phyloP scores from a whole-genome alignment of 2,329 filamentous ascomycete species.

The Elsinoe batatas region DNA sequence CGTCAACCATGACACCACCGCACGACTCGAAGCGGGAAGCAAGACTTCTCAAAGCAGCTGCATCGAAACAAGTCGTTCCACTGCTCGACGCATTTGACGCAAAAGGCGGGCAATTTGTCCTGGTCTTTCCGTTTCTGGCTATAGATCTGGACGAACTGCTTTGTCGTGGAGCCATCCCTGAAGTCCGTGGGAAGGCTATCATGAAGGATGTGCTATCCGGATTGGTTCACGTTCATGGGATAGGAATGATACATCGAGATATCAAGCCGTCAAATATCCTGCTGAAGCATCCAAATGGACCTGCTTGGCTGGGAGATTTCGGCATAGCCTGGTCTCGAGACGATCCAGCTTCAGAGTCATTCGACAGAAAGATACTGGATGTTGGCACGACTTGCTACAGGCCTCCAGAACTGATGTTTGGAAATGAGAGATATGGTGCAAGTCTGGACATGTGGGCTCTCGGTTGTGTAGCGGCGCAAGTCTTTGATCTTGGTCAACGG shows the following conservation, averaged over 20 bases:
- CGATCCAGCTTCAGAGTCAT: slow-evolving; percentile 49
- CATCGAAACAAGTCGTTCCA: slow-evolving; percentile 51
- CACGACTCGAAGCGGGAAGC: slow-evolving; percentile 76
- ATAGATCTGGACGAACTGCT: slow-evolving; percentile 63
- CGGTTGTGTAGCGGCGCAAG: slow-evolving; percentile 74
- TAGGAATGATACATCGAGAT: slow-evolving; percentile 82
- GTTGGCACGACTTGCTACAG: slow-evolving; percentile 90
- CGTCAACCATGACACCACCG: slow-evolving; percentile 62
- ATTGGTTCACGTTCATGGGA: slow-evolving; percentile 59
- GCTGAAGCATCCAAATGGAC: slow-evolving; percentile 41
- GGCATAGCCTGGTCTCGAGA: slow-evolving; percentile 52
- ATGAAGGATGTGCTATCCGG: slow-evolving; percentile 62
- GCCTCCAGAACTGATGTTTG: slow-evolving; percentile 83
- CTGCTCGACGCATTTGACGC: slow-evolving; percentile 63
- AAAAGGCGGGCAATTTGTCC: slow-evolving; percentile 61
- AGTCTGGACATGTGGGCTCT: slow-evolving; percentile 82
- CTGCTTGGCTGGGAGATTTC: slow-evolving; percentile 79
- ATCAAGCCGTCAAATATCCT: slow-evolving; percentile 81
- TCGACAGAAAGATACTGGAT: slow-evolving; percentile 69
- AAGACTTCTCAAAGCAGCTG: slow-evolving; percentile 55
- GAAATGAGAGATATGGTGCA: slow-evolving; percentile 59
- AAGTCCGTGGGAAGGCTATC: slow-evolving; percentile 36
- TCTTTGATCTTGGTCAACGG: slow-evolving; percentile 45
- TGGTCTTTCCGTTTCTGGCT: slow-evolving; percentile 78
- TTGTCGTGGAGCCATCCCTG: slow-evolving; percentile 32